A percentile compares a stretch with the other conserved stretches of the same genome.
These are phyloP conservation scores for Pholiota microspora DNA, from an alignment of 768 basidiomycete genomes.

Conservation along the genomic window DNA sequence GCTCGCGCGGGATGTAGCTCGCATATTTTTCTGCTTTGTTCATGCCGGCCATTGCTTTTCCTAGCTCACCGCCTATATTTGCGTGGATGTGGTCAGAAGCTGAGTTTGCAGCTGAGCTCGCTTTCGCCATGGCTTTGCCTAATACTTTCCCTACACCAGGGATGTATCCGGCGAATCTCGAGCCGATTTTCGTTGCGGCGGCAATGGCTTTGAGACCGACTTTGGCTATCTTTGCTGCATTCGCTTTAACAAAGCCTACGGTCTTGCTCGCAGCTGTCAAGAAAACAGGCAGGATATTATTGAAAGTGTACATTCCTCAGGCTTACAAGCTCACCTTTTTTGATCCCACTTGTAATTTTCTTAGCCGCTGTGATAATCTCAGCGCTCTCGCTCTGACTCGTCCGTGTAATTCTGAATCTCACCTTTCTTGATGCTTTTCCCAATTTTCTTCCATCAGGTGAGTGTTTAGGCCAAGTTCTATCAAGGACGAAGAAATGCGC, in stretches of 20 bases:
- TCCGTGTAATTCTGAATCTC: no score
- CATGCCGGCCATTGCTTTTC: slow-evolving; percentile 1
- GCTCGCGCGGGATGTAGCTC: not conserved
- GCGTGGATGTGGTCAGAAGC: slow-evolving; percentile 12
- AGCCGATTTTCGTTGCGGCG: slow-evolving; percentile 4
- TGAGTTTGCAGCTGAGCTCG: slow-evolving; percentile 2
- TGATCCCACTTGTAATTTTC: not conserved
- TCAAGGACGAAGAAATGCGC: not conserved
- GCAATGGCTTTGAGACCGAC: slow-evolving; percentile 11
- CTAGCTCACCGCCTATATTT: slow-evolving; percentile 1
- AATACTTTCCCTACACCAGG: slow-evolving; percentile 10
- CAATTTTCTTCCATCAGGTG: not conserved
- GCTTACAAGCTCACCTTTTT: not conserved
- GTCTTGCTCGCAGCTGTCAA: not conserved
- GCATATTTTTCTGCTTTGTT: not conserved
- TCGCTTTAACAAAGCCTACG: slow-evolving; percentile 6
- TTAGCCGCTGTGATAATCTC: not conserved
- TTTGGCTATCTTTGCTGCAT: slow-evolving; percentile 13
- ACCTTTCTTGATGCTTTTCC: not conserved
- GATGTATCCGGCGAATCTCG: slow-evolving; percentile 10
- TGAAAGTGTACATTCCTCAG: no score
- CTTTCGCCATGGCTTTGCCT: slow-evolving; percentile 2
- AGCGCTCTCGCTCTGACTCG: not conserved
- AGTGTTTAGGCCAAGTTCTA: not conserved
- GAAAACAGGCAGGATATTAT: no score